Evolutionary conservation across 371 early-diverging fungal species (phyloP).

Genomic region (Mucor ambiguus): DNA sequence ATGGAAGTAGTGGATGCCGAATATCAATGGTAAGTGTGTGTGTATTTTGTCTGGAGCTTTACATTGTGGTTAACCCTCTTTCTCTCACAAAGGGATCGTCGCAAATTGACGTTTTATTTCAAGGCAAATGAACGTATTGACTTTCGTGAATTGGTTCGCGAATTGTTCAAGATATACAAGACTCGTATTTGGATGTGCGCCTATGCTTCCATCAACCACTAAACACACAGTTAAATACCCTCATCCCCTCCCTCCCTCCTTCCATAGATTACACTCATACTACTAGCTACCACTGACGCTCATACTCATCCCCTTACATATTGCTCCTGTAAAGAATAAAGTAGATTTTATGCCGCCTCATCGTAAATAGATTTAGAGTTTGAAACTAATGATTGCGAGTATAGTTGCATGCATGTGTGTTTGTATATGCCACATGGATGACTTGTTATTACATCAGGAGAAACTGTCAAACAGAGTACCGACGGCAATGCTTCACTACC

Average conservation of each 20-base stretch:
- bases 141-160: conserved; percentile 98
- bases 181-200: conserved; percentile 98
- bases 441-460: background rate
- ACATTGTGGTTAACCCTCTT: background rate
- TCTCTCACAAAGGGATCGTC: conserved; percentile 73
- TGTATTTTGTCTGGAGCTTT: background rate
- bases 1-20: conserved; percentile 98
- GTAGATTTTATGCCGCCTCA: background rate
- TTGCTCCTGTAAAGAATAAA: background rate
- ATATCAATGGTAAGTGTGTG: conserved; percentile 83
- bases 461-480: conserved; percentile 69
- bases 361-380: background rate
- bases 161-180: conserved; percentile 98
- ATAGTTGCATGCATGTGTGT: background rate
- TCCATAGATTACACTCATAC: background rate
- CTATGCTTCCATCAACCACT: background rate
- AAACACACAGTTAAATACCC: background rate
- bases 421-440: background rate
- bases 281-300: background rate
- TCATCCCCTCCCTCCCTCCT: background rate
- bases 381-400: background rate
- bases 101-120: conserved; percentile 96
- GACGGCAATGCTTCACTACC: too few relatives aligned
- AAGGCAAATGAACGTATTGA: conserved; percentile 94
- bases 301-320: background rate